These are phyloP conservation scores for Suillus clintonianus DNA, from an alignment of 768 basidiomycete genomes.

Conservation along the genomic window DNA sequence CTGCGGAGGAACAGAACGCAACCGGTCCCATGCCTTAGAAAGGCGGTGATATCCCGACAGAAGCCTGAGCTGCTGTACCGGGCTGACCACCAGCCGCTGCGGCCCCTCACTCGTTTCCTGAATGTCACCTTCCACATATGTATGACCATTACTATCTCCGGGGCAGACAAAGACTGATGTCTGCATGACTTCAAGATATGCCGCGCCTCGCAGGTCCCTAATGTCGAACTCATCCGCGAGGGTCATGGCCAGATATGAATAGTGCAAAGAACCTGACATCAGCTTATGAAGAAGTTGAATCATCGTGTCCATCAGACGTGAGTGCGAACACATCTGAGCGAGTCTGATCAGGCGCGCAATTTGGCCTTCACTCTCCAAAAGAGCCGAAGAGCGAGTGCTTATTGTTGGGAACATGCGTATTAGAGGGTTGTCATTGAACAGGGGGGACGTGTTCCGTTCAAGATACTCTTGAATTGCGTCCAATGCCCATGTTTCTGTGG, in stretches of 20 bases:
- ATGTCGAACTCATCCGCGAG: constrained; percentile 72
- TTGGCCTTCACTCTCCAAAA: constrained; percentile 44
- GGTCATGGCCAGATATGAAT: constrained; percentile 73
- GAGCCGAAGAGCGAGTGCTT: constrained; percentile 34
- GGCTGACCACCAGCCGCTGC: constrained; percentile 53
- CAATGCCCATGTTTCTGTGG: constrained; percentile 72
- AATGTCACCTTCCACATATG: constrained; percentile 32
- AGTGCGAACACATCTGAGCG: constrained; percentile 67
- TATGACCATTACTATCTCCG: constrained; percentile 12
- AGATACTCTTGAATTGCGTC: constrained; percentile 73
- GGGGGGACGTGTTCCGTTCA: constrained; percentile 55
- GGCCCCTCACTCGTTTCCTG: constrained; percentile 37
- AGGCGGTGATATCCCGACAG: constrained; percentile 73
- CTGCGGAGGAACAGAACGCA: constrained; percentile 55
- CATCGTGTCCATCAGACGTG: constrained; percentile 61
- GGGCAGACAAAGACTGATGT: constrained; percentile 42
- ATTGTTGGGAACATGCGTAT: constrained; percentile 22
- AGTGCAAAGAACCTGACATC: constrained; percentile 62
- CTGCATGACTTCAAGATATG: constrained; percentile 77
- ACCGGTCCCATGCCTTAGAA: constrained; percentile 62
- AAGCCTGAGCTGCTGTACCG: constrained; percentile 62
- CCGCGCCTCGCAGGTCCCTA: constrained; percentile 57
- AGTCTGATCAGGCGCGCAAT: constrained; percentile 64
- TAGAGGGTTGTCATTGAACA: constrained; percentile 44
- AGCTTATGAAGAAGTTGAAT: constrained; percentile 57